A percentile compares a stretch with the other conserved stretches of the same genome.
These are phyloP conservation scores for Talaromyces sp. DNA, from an alignment of 2,329 filamentous ascomycete genomes.

Conservation along the genomic window DNA sequence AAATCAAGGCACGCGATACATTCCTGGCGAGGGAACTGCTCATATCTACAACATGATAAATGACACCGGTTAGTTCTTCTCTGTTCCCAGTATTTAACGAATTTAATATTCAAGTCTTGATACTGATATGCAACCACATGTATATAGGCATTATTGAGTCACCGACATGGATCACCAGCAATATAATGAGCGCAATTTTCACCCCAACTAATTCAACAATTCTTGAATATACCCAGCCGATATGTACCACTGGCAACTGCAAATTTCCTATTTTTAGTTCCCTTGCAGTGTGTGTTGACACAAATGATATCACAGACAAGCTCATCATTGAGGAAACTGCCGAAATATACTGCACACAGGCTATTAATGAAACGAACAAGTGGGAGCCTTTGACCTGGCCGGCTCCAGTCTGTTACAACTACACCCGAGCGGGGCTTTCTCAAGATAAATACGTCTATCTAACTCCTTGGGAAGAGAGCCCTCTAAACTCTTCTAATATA, in stretches of 20 bases:
- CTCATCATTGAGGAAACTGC: background rate
- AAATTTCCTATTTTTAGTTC: conserved; percentile 1
- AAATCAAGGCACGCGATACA: background rate
- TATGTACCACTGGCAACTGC: background rate
- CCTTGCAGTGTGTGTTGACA: background rate
- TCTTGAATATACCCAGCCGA: background rate
- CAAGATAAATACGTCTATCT: background rate
- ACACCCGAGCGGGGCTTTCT: conserved; percentile 3
- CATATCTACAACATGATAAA: background rate
- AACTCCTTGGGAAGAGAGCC: background rate
- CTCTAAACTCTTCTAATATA: background rate
- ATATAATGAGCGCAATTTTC: background rate
- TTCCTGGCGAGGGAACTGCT: background rate
- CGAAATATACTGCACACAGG: background rate
- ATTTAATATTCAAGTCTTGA: background rate
- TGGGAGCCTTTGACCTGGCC: conserved; percentile 1
- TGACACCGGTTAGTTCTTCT: background rate
- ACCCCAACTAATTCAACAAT: background rate
- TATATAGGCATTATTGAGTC: background rate
- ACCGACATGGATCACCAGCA: background rate
- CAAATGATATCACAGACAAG: background rate
- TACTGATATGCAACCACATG: background rate
- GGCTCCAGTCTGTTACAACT: background rate
- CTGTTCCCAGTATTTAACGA: background rate
- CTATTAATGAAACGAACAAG: background rate